These are phyloP conservation scores for Phaffia rhodozyma DNA, from an alignment of 1,284 basidiomycete species.

Conservation along the genomic window DNA sequence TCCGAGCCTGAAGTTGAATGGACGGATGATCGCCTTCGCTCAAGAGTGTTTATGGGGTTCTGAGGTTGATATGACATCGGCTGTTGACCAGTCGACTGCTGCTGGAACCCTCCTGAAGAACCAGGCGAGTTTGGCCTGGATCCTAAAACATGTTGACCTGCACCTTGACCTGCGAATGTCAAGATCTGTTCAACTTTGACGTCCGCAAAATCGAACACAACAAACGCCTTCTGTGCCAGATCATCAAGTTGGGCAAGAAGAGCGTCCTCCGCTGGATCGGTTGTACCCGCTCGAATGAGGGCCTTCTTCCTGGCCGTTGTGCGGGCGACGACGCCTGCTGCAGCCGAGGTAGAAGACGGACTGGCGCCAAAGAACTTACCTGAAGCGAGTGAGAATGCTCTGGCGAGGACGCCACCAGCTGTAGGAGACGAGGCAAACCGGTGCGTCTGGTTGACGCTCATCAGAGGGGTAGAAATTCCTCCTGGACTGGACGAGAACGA, in stretches of 20 bases:
- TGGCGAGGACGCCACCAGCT: conserved; percentile 12
- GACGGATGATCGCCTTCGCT: conserved; percentile 21
- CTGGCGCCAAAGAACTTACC: conserved; percentile 12
- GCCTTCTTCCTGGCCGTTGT: conserved; percentile 26
- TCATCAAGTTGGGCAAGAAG: conserved; percentile 68
- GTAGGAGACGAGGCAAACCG: conserved; percentile 16
- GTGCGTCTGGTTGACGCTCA: background rate
- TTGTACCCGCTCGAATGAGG: conserved; percentile 21
- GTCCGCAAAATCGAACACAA: conserved; percentile 85
- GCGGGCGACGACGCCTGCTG: conserved; percentile 27
- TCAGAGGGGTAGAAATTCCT: background rate
- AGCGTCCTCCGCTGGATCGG: conserved; percentile 66
- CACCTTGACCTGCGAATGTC: conserved; percentile 1
- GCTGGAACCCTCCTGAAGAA: conserved; percentile 15
- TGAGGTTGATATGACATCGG: background rate
- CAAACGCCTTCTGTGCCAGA: conserved; percentile 87
- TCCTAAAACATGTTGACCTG: conserved; percentile 46
- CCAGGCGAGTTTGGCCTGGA: conserved; percentile 44
- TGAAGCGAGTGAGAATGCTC: conserved; percentile 15
- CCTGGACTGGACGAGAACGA: background rate
- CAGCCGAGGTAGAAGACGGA: conserved; percentile 12
- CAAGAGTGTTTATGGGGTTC: conserved; percentile 1
- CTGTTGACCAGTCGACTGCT: conserved; percentile 22
- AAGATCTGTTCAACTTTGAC: conserved; percentile 52
- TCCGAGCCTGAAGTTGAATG: conserved; percentile 22